Evolutionary conservation across 345 rosid genomes (phyloP).

Genomic region (Pistacia atlantica): DNA sequence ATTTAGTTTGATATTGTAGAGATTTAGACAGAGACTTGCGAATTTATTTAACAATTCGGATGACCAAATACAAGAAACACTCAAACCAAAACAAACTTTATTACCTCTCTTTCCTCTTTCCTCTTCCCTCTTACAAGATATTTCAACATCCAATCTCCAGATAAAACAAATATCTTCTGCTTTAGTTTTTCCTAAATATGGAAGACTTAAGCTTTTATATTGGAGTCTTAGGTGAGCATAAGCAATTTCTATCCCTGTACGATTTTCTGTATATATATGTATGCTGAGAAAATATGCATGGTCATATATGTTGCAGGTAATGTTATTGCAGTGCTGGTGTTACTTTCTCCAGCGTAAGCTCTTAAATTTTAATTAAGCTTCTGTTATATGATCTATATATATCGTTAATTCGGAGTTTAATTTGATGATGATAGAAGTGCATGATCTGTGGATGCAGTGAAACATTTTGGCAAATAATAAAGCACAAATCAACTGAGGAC

Average conservation of each 20-base stretch:
- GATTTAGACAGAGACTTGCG: no score
- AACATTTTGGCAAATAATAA: slow-evolving; percentile 58
- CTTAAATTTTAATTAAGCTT: no score
- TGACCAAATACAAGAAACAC: not conserved
- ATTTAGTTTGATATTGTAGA: no score
- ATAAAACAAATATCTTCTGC: not conserved
- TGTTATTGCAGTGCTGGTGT: slow-evolving; percentile 66
- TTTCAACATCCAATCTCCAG: slow-evolving; percentile 1
- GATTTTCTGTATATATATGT: no score
- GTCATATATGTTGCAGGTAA: slow-evolving; percentile 51
- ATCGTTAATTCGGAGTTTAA: no score
- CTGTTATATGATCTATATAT: no score
- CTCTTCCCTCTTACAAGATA: not conserved
- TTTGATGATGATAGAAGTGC: no score
- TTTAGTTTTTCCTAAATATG: slow-evolving; percentile 28
- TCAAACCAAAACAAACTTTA: not conserved
- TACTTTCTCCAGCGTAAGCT: slow-evolving; percentile 77
- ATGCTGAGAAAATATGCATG: not conserved
- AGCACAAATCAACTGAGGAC: slow-evolving; percentile 58
- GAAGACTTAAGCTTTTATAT: slow-evolving; percentile 44
- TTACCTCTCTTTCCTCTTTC: not conserved
- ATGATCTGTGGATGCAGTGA: slow-evolving; percentile 32
- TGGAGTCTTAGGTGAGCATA: slow-evolving; percentile 60
- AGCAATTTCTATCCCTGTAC: no score
- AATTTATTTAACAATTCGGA: no score